A percentile compares a stretch with the other conserved stretches of the same genome.
phyloP scores from a whole-genome alignment of 208 protist genomes.

The Leishmania aethiopica region DNA sequence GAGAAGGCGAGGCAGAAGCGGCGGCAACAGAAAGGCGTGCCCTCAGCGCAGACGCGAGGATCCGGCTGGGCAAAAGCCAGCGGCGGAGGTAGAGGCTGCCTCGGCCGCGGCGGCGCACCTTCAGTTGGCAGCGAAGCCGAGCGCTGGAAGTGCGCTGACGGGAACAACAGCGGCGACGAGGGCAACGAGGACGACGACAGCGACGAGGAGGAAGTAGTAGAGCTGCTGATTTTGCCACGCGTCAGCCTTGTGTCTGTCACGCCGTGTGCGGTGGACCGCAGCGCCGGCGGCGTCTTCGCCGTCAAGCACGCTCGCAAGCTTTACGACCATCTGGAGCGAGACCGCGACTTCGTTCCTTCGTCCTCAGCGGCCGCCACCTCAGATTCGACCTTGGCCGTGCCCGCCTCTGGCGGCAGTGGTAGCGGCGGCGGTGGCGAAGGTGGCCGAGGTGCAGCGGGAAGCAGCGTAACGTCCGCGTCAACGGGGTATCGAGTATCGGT shows the following conservation, averaged over 20 bases:
- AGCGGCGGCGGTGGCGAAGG: slow-evolving; percentile 1
- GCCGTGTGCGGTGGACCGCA: slow-evolving; percentile 27
- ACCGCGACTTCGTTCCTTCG: background rate
- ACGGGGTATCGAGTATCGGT: background rate
- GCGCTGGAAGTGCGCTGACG: background rate
- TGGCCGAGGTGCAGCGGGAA: background rate
- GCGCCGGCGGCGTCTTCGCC: slow-evolving; percentile 27
- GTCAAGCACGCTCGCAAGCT: slow-evolving; percentile 29
- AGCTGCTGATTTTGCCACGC: slow-evolving; percentile 33
- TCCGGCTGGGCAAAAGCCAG: background rate
- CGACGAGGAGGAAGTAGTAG: slow-evolving; percentile 14
- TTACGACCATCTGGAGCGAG: slow-evolving; percentile 15
- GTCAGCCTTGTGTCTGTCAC: slow-evolving; percentile 32
- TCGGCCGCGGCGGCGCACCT: background rate
- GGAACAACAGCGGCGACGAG: background rate
- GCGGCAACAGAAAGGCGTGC: background rate
- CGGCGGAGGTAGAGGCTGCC: background rate
- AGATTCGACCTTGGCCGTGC: background rate
- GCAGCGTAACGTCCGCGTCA: background rate
- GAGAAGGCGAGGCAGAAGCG: slow-evolving; percentile 1
- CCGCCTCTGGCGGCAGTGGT: slow-evolving; percentile 9
- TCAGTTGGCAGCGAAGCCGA: background rate
- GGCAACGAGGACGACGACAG: background rate
- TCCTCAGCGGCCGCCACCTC: background rate
- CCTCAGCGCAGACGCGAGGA: background rate